A percentile compares a stretch with the other conserved stretches of the same genome.
Evolutionary conservation across 306 rosid species (phyloP).

Genomic region (Gastrolobium villosum): DNA sequence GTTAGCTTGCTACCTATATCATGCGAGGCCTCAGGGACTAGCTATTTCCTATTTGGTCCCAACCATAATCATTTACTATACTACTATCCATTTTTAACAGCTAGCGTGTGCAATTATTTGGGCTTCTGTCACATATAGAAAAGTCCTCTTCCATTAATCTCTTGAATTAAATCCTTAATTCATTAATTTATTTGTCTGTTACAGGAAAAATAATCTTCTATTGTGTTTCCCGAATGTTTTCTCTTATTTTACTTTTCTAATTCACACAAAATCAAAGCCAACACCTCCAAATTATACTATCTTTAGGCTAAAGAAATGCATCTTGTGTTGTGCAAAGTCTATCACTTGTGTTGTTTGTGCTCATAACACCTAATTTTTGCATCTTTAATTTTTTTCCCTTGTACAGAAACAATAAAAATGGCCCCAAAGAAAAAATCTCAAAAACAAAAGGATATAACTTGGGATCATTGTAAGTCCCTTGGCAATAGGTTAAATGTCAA

Average conservation of each 20-base stretch:
- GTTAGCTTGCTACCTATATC: not conserved
- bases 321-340: too few species aligned
- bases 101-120: constrained; percentile 10
- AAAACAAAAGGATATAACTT: too few species aligned
- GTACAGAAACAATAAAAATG: too few species aligned
- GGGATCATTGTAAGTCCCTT: too few species aligned
- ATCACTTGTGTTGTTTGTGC: too few species aligned
- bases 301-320: too few species aligned
- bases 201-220: not conserved
- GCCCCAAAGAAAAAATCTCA: too few species aligned
- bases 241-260: not conserved
- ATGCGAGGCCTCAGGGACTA: constrained; percentile 8
- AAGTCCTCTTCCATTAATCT: not conserved
- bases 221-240: not conserved
- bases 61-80: constrained; percentile 47
- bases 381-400: too few species aligned
- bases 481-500: too few species aligned
- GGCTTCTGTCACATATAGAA: not conserved
- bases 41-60: constrained; percentile 29
- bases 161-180: not conserved
- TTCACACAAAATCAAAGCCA: not conserved
- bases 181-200: not conserved
- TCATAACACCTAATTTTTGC: too few species aligned
- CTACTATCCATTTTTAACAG: constrained; percentile 14
- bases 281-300: too few species aligned